Evolutionary conservation across 2,329 filamentous ascomycete genomes (phyloP).

Genomic region (Xylariaceae sp.): DNA sequence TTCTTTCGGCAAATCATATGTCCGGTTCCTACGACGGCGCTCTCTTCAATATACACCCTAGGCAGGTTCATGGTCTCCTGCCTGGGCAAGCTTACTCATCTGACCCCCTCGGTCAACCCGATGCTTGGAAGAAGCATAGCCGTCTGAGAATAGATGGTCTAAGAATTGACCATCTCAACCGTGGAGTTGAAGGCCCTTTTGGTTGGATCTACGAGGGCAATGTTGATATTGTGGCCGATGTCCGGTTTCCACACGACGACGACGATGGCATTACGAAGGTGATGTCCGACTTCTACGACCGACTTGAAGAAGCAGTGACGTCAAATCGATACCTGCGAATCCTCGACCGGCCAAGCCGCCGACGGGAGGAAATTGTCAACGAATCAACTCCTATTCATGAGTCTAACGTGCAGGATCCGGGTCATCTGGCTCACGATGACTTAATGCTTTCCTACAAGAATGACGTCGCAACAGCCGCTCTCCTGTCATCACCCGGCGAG

Average conservation of each 20-base stretch:
- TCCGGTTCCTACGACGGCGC: slow-evolving; percentile 94
- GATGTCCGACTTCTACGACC: slow-evolving; percentile 95
- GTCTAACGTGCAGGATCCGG: slow-evolving; percentile 15
- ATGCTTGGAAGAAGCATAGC: slow-evolving; percentile 92
- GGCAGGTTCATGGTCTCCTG: slow-evolving; percentile 77
- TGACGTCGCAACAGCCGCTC: neutral
- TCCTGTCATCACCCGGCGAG: slow-evolving; percentile 25
- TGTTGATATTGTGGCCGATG: slow-evolving; percentile 91
- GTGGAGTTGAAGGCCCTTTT: slow-evolving; percentile 87
- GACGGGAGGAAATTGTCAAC: slow-evolving; percentile 23
- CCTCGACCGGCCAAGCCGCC: slow-evolving; percentile 44
- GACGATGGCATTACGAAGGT: slow-evolving; percentile 90
- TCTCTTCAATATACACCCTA: slow-evolving; percentile 92
- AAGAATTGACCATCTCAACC: slow-evolving; percentile 92
- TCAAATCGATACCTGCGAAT: slow-evolving; percentile 63
- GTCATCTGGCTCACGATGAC: slow-evolving; percentile 7
- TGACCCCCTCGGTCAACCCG: slow-evolving; percentile 58
- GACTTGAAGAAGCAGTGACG: slow-evolving; percentile 86
- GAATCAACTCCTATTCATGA: slow-evolving; percentile 18
- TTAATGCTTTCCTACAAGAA: slow-evolving; percentile 7
- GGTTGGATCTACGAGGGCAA: slow-evolving; percentile 98
- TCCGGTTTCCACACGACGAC: slow-evolving; percentile 85
- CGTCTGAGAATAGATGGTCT: slow-evolving; percentile 87
- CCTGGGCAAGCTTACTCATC: slow-evolving; percentile 54
- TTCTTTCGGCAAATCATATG: slow-evolving; percentile 91